These are phyloP conservation scores for Lindgomyces ingoldianus DNA, from an alignment of 495 filamentous ascomycete species.

Conservation along the genomic window DNA sequence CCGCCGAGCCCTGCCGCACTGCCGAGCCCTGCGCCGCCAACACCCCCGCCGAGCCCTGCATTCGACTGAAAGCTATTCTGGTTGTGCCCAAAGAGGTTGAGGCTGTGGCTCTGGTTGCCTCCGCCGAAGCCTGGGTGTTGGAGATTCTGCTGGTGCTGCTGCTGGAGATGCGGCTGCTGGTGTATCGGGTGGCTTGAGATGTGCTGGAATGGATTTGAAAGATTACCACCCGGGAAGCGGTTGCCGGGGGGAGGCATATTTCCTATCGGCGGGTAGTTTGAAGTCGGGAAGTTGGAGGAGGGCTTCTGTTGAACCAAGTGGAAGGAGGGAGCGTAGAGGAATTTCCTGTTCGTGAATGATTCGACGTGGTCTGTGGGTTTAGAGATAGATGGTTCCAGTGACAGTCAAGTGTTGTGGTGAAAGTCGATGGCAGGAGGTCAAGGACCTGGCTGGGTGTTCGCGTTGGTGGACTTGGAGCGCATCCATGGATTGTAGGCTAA, in stretches of 20 bases:
- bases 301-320: neutral
- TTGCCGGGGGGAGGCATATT: conserved; percentile 57
- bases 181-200: conserved; percentile 43
- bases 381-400: neutral
- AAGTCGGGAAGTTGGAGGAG: conserved; percentile 8
- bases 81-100: conserved; percentile 37
- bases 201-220: conserved; percentile 55
- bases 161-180: conserved; percentile 54
- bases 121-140: conserved; percentile 61
- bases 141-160: conserved; percentile 62
- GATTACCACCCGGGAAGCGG: conserved; percentile 56
- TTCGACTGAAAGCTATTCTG: conserved; percentile 38
- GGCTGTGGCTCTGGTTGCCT: conserved; percentile 47
- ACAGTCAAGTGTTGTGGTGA: neutral
- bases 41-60: conserved; percentile 30
- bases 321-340: neutral
- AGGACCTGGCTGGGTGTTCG: neutral
- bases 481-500: no score
- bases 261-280: conserved; percentile 12
- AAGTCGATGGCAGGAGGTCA: neutral
- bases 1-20: conserved; percentile 41
- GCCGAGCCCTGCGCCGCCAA: conserved; percentile 42
- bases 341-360: neutral
- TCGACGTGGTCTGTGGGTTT: neutral
- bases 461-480: neutral